Conservation (phyloP, 805 yeast species). For the Lachancea mirantina region DNA sequence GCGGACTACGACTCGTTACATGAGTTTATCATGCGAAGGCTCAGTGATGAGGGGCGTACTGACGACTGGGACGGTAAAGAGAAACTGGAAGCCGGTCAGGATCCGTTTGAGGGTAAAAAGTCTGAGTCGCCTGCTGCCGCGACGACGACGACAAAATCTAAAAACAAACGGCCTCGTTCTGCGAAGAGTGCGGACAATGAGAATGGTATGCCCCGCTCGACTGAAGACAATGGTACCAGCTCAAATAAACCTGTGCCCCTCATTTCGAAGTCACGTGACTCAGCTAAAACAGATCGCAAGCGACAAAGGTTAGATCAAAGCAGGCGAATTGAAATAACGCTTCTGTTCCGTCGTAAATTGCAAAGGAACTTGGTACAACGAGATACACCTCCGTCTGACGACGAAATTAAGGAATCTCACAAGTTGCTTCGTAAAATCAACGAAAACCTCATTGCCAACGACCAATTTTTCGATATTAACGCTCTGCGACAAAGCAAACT, state of each 20-base stretch:
- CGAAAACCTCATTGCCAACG: conserved; percentile 20
- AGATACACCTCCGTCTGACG: conserved; percentile 21
- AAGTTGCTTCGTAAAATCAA: conserved; percentile 22
- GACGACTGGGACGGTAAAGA: conserved; percentile 16
- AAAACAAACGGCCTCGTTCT: conserved; percentile 2
- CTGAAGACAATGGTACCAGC: too few species aligned
- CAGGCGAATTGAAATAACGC: conserved; percentile 23
- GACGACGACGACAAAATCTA: conserved; percentile 5
- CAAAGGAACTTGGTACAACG: conserved; percentile 29
- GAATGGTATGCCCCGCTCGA: too few species aligned
- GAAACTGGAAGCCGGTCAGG: conserved; percentile 20
- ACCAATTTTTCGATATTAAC: conserved; percentile 27
- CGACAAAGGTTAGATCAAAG: conserved; percentile 20
- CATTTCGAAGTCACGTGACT: too few species aligned
- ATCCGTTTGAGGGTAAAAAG: conserved; percentile 22
- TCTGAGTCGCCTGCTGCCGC: conserved; percentile 2
- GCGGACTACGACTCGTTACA: conserved; percentile 17
- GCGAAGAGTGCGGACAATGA: too few species aligned
- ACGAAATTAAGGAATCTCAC: conserved; percentile 23
- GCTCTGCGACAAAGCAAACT: conserved; percentile 26
- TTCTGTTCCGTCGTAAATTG: conserved; percentile 26
- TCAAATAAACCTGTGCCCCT: too few species aligned
- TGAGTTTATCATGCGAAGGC: conserved; percentile 20
- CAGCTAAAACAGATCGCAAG: too few species aligned
- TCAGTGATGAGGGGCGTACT: conserved; percentile 20